phyloP scores from a whole-genome alignment of 495 filamentous ascomycete species.

The Trichoderma reesei region DNA sequence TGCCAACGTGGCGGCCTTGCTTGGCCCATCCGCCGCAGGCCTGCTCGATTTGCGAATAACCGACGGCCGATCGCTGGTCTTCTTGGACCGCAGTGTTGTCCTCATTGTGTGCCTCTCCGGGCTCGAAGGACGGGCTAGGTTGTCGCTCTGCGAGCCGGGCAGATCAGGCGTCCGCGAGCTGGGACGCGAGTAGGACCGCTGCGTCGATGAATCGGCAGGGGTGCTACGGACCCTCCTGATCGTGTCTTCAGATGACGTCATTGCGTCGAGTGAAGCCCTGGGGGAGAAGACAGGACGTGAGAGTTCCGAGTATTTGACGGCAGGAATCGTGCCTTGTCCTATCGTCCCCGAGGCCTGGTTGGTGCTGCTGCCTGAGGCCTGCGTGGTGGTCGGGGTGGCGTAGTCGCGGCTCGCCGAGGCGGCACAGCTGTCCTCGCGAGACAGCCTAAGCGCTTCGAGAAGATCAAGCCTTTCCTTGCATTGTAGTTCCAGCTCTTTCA shows the following conservation, averaged over 20 bases:
- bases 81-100: conserved; percentile 63
- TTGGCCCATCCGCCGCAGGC: conserved; percentile 41
- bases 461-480: conserved; percentile 91
- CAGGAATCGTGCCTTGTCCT: conserved; percentile 71
- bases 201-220: conserved; percentile 15
- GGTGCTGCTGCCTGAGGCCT: conserved; percentile 17
- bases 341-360: conserved; percentile 48
- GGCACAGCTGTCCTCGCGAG: conserved; percentile 53
- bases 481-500: conserved; percentile 77
- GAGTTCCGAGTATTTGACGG: conserved; percentile 65
- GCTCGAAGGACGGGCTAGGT: conserved; percentile 57
- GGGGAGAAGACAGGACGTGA: conserved; percentile 59
- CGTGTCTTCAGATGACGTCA: conserved; percentile 41
- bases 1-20: conserved; percentile 79
- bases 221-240: conserved; percentile 19
- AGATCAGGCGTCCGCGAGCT: not conserved
- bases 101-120: conserved; percentile 79
- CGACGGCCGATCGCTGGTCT: conserved; percentile 45
- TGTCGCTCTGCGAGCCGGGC: conserved; percentile 15
- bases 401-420: conserved; percentile 19
- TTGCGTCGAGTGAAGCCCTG: conserved; percentile 42
- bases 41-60: conserved; percentile 32
- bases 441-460: conserved; percentile 68
- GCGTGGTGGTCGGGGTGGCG: conserved; percentile 16
- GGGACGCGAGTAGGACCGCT: not conserved